Base-by-base conservation (phyloP, 2,329 filamentous ascomycete species). In the Ophiostoma novo-ulmi region DNA sequence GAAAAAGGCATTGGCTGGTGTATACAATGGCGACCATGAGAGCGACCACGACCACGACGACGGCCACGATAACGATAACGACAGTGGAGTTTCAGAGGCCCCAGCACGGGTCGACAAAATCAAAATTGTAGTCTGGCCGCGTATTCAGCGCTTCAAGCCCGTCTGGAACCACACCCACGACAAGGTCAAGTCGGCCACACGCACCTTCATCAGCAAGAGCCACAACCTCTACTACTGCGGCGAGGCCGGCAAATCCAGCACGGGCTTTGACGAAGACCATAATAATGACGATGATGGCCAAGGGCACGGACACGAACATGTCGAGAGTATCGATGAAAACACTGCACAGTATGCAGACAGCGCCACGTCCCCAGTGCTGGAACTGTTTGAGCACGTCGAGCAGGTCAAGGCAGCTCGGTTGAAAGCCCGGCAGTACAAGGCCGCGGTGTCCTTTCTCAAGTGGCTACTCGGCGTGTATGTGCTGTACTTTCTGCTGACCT, bases 121-220 rank as follows among this genome's bases (percentile, higher is more conserved):
- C 69, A 77, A 79, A 69, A 76, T 79, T 52, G 73, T 74, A 38
- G 58, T 76, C 36, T 79, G 76, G 76, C 78, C 78, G 1, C 70
- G 70, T 41, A 71, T 80, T 38, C 71, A 75, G 55, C 77, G 78
- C 26, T 76, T 74, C 71, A 74, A 72, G 55, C 74, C 76, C 7
- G 67, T 71, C 8, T 74, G 74, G 41, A 44, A 68, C 20, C 38
- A 72, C 14, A 65, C 69, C 5, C 10, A 35, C 5, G 68, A 52
- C 3, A 26, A 10, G 5, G 66, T 72, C 17, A 41, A 39, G 22
- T 36, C 75, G 11, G 75, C 77, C 68, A 69, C 52, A 14, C 69
- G 75, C 70, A 73, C 74, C 20, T 71, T 72, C 7, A 36, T 80
- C 58, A 61, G 71, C 66, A 76, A 75, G 70, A 74, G 76, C 61